Percentiles rank a stretch among this genome's conserved stretches.
Conservation (phyloP, 495 filamentous ascomycete genomes). For the Talaromyces liani region DNA sequence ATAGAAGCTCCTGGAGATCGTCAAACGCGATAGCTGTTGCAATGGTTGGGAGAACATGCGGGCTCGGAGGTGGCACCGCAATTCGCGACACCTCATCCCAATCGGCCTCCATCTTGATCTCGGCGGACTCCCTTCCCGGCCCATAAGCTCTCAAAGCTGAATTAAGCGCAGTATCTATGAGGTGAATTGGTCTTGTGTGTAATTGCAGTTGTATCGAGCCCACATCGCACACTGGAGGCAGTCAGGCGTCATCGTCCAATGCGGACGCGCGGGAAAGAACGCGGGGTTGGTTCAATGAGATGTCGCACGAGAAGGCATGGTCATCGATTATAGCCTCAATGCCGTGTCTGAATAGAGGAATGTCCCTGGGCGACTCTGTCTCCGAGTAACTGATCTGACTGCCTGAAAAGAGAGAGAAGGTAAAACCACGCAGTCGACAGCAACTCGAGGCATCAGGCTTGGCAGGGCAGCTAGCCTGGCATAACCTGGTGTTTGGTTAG, state of each 20-base stretch:
- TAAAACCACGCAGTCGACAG: not conserved
- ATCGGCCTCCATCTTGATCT: conserved; percentile 35
- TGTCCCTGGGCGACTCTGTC: not conserved
- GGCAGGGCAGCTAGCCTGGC: not conserved
- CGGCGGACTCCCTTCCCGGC: not conserved
- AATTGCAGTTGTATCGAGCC: conserved; percentile 1
- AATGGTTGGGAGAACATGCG: conserved; percentile 54
- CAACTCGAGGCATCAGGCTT: not conserved
- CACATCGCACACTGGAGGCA: not conserved
- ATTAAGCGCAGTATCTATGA: not conserved
- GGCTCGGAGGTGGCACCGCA: conserved; percentile 57
- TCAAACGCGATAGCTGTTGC: conserved; percentile 79
- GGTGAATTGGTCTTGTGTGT: not conserved
- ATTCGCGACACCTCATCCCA: conserved; percentile 62
- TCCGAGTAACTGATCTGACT: not conserved
- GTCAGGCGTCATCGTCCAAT: not conserved
- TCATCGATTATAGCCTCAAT: not conserved
- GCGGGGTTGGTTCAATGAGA: conserved; percentile 1
- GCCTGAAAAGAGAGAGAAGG: not conserved
- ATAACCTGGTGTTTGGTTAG: not conserved
- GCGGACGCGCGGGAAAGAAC: conserved; percentile 3
- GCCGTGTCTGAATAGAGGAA: not conserved
- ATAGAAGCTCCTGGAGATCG: conserved; percentile 76
- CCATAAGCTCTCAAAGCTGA: not conserved
- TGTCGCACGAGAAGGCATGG: not conserved